Evolutionary conservation across 768 basidiomycete species (phyloP), one percentile per base, ranked within the genome.

Genomic region (Amanita subjunquillea): DNA sequence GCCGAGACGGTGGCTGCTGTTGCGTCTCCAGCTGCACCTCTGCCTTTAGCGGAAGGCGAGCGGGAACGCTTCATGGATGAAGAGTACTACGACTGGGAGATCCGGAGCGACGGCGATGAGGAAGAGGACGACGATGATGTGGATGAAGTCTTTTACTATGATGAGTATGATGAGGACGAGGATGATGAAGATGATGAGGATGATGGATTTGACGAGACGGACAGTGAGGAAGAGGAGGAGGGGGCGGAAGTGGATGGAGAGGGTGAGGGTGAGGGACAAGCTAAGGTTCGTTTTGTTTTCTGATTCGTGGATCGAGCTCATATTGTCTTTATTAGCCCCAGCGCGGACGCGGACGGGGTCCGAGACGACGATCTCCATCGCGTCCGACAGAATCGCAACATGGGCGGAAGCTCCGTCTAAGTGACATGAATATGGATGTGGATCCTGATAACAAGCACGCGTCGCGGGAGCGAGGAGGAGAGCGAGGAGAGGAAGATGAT

Each of bases 41-140:
- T 12, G 4, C 39, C 27, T 6, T 29, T 38, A 15, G n/a, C 44
- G 2, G 52, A 48, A n/a, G 44, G 43, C 12, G 45, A 54, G 47
- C 39, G 53, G 41, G 53, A 54, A 41, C 42, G 36, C 25, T 63
- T 62, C 30, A 60, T 63, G 60, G 58, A 49, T 27, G 60, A 62
- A 51, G 53, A 56, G 54, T 60, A 56, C n/a, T 63, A 62, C 40
- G 45, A 55, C 6, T 62, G 57, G 39, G 63, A 61, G 56, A 40
- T 61, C 22, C 20, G 38, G 42, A 58, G 58, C 17, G 62, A 60
- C 29, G 62, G 60, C 22, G 57, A 50, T 20, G 57, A 54, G 7
- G 41, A 45, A 3, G 32, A 45, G 10, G 52, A 53, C 6, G 53
- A 54, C 7, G 58, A 56, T 23, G 54, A 48, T 23, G 25, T 13